Evolutionary conservation across 2,329 filamentous ascomycete species (phyloP).

Genomic region (Polytolypa hystricis): DNA sequence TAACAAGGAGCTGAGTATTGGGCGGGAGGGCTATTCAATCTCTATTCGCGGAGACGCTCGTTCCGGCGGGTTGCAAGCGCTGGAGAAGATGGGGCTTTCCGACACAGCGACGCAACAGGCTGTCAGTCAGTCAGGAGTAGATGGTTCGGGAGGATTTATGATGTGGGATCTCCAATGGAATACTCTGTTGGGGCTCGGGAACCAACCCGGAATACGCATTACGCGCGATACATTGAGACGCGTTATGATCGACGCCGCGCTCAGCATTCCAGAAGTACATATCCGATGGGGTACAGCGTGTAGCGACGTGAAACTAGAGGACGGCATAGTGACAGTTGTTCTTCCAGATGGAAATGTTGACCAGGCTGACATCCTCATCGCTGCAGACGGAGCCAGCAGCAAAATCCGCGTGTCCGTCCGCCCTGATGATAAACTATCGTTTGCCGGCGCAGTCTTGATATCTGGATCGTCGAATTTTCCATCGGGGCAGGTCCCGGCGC

Average conservation of each 20-base stretch:
- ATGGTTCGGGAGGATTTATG: too few relatives aligned
- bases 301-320: constrained; percentile 6
- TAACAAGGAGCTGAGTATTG: too few relatives aligned
- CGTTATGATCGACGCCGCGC: constrained; percentile 9
- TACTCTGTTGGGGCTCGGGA: too few relatives aligned
- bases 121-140: too few relatives aligned
- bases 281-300: constrained; percentile 12
- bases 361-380: constrained; percentile 32
- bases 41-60: too few relatives aligned
- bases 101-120: too few relatives aligned
- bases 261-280: constrained; percentile 15
- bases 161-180: too few relatives aligned
- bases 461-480: constrained; percentile 31
- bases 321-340: constrained; percentile 5
- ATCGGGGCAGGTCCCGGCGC: constrained; percentile 18
- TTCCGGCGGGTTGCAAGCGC: too few relatives aligned
- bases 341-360: constrained; percentile 8
- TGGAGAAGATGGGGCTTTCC: too few relatives aligned
- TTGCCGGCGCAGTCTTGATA: constrained; percentile 30
- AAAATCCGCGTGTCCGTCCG: constrained; percentile 31
- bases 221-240: constrained; percentile 12
- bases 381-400: constrained; percentile 36
- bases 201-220: constrained; percentile 12
- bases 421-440: constrained; percentile 30
- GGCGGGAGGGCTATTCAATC: too few relatives aligned